phyloP scores from a whole-genome alignment of 73 alveolate species.

The Paramecium octaurelia region DNA sequence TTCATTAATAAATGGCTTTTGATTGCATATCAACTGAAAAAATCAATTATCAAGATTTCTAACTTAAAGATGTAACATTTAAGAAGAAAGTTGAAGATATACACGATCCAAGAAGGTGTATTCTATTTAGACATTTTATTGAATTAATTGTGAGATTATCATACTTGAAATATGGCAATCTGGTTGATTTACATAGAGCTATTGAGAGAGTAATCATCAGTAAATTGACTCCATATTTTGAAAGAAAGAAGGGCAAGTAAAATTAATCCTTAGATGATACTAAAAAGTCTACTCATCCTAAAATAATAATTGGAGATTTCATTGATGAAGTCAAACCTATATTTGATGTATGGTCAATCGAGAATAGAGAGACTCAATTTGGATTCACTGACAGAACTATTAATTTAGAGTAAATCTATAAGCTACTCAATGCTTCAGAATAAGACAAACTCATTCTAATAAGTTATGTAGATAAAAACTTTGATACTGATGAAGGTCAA shows the following conservation, averaged over 20 bases:
- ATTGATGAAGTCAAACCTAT: neutral
- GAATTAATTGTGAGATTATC: slow-evolving; percentile 67
- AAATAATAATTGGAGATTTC: neutral
- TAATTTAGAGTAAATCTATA: neutral
- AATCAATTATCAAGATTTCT: slow-evolving; percentile 67
- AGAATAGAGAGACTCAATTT: neutral
- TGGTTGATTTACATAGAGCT: slow-evolving; percentile 57
- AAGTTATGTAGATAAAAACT: slow-evolving; percentile 18
- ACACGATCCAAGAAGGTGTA: slow-evolving; percentile 57
- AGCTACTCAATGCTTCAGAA: neutral
- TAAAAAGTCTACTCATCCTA: slow-evolving; percentile 1
- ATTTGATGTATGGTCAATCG: neutral
- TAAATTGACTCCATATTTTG: slow-evolving; percentile 47
- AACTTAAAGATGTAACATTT: slow-evolving; percentile 81
- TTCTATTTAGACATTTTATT: slow-evolving; percentile 63
- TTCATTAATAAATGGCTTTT: slow-evolving; percentile 62
- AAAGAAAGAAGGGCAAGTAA: slow-evolving; percentile 47
- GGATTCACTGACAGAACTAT: slow-evolving; percentile 40
- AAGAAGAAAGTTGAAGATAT: slow-evolving; percentile 65
- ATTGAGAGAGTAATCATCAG: slow-evolving; percentile 25
- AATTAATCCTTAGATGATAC: slow-evolving; percentile 35
- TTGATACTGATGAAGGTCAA: slow-evolving; percentile 56
- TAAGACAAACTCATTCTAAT: neutral
- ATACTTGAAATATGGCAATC: slow-evolving; percentile 61
- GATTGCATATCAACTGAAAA: slow-evolving; percentile 65